A percentile compares a stretch with the other conserved stretches of the same genome.
phyloP scores from a whole-genome alignment of 176 grass and related monocot species.

The Phoenix roebelenii region DNA sequence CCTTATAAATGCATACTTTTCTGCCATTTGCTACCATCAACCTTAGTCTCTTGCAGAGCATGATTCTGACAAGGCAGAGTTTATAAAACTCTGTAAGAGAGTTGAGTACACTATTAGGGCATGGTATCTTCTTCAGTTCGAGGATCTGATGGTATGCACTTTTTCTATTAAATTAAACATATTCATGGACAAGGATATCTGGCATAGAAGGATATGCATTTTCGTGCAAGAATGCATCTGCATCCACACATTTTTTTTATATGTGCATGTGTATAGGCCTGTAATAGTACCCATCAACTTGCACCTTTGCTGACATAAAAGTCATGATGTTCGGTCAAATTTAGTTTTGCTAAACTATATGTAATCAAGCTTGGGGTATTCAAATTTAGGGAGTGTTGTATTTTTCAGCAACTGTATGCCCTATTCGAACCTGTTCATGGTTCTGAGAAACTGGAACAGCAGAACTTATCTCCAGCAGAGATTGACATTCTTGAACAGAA shows the following conservation, averaged over 20 bases:
- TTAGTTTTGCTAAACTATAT: no score
- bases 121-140: constrained; percentile 95
- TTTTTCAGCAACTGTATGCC: constrained; percentile 68
- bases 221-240: not conserved
- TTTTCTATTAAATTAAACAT: not conserved
- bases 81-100: constrained; percentile 87
- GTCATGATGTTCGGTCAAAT: no score
- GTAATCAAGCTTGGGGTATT: no score
- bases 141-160: constrained; percentile 82
- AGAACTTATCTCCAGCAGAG: constrained; percentile 59
- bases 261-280: no score
- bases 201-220: not conserved
- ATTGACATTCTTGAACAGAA: constrained; percentile 74
- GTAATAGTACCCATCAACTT: no score
- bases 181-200: not conserved
- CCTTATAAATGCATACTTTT: no score
- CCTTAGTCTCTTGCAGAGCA: constrained; percentile 48
- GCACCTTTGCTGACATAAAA: no score
- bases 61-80: constrained; percentile 55
- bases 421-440: constrained; percentile 85
- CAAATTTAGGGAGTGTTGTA: no score
- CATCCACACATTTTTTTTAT: constrained; percentile 1
- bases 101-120: constrained; percentile 86
- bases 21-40: not conserved
- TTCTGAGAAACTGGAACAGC: constrained; percentile 61